Evolutionary conservation across 2,329 filamentous ascomycete species (phyloP).

Genomic region (Lasiodiplodia citricola): DNA sequence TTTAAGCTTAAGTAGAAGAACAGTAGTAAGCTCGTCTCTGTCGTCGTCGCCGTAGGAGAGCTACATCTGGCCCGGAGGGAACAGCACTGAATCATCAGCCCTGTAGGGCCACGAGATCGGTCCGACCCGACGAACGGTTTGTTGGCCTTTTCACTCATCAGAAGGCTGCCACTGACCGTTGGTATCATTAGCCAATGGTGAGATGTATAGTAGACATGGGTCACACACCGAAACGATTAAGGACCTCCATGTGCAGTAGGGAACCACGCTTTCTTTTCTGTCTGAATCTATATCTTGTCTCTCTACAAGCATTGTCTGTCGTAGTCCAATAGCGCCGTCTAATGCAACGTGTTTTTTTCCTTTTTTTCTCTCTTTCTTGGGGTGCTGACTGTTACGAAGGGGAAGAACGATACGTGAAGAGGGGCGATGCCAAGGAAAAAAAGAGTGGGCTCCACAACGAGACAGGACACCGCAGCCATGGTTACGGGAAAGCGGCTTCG

Average conservation of each 20-base stretch:
- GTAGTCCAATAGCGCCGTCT: neutral
- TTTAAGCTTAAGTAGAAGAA: neutral
- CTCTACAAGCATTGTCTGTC: neutral
- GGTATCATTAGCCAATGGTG: no score
- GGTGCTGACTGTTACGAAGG: neutral
- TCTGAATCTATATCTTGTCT: neutral
- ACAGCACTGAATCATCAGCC: neutral
- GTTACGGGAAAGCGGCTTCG: conserved; percentile 9
- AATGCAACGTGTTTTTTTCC: neutral
- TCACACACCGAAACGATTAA: neutral
- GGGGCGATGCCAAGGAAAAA: neutral
- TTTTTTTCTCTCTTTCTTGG: neutral
- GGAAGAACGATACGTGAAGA: neutral
- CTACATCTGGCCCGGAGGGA: neutral
- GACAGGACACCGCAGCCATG: conserved; percentile 1
- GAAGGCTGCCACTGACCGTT: neutral
- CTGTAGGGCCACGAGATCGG: neutral
- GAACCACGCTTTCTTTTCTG: neutral
- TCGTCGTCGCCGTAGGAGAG: neutral
- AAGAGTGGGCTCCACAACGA: neutral
- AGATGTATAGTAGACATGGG: neutral
- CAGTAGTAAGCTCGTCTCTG: neutral
- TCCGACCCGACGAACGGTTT: neutral
- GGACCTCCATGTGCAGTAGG: neutral
- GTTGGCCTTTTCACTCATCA: neutral